These are phyloP conservation scores for Metschnikowia borealis DNA, from an alignment of 805 yeast genomes.

Conservation along the genomic window DNA sequence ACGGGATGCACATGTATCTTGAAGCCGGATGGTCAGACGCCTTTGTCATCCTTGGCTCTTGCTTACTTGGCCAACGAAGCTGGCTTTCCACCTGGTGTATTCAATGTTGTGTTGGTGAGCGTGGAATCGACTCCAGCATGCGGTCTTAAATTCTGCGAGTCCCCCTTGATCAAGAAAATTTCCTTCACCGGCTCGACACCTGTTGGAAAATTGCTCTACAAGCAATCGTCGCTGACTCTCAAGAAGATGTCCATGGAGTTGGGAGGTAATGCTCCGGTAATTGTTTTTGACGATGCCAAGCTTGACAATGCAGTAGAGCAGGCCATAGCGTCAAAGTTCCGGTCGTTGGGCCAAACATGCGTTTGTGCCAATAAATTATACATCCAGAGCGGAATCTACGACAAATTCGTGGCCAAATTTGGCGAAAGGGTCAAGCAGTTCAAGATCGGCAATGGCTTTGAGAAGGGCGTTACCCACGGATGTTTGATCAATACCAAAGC, in stretches of 20 bases:
- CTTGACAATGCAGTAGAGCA: conserved; percentile 64
- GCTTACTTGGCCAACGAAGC: conserved; percentile 54
- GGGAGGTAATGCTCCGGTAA: conserved; percentile 80
- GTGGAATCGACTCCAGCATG: conserved; percentile 48
- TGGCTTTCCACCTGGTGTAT: conserved; percentile 57
- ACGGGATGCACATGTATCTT: conserved; percentile 59
- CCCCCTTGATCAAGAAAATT: conserved; percentile 55
- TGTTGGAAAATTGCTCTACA: conserved; percentile 65
- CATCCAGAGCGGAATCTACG: conserved; percentile 63
- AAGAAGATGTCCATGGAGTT: conserved; percentile 71
- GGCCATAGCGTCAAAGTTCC: conserved; percentile 61
- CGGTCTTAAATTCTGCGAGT: conserved; percentile 50
- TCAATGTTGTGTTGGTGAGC: conserved; percentile 48
- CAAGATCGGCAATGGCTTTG: conserved; percentile 56
- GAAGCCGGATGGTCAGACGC: conserved; percentile 62
- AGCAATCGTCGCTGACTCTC: conserved; percentile 55
- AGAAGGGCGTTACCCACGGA: conserved; percentile 50
- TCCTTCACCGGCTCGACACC: conserved; percentile 79
- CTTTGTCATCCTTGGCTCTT: conserved; percentile 55
- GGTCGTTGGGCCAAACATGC: conserved; percentile 80
- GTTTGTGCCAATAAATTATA: conserved; percentile 73
- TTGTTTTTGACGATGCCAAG: conserved; percentile 71
- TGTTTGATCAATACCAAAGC: conserved; percentile 51
- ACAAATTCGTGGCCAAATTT: conserved; percentile 51
- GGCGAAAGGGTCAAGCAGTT: conserved; percentile 38